A percentile compares a stretch with the other conserved stretches of the same genome.
Conservation (phyloP, 129 eudicot genomes). For the Tagetes erecta region DNA sequence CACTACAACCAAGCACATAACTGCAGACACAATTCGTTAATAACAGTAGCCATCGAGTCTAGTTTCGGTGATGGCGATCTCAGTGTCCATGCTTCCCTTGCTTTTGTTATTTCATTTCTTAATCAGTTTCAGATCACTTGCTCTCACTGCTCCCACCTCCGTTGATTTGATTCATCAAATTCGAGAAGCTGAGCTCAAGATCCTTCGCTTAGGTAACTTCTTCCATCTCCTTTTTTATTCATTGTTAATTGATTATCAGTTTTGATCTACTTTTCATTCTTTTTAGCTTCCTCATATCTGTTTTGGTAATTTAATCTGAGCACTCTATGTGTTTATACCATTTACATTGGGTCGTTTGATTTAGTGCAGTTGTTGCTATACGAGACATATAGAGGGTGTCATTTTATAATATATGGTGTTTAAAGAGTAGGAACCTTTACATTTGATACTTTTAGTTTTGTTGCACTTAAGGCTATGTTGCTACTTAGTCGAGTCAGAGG, state of each 20-base stretch:
- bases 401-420: no score
- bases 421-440: no score
- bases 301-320: not conserved
- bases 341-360: no score
- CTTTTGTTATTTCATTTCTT: constrained; percentile 20
- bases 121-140: constrained; percentile 5
- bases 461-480: no score
- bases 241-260: not conserved
- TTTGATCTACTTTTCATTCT: not conserved
- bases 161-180: constrained; percentile 22
- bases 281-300: not conserved
- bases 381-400: no score
- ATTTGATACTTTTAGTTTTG: no score
- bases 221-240: not conserved
- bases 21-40: not conserved
- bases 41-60: not conserved
- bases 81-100: constrained; percentile 24
- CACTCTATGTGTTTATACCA: not conserved
- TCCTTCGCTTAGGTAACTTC: constrained; percentile 29
- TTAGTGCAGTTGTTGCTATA: no score
- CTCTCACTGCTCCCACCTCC: not conserved
- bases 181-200: constrained; percentile 36
- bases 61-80: constrained; percentile 24
- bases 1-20: no score
- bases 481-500: no score